Base-by-base conservation (phyloP, 768 basidiomycete genomes). In the Tylopilus sp. region DNA sequence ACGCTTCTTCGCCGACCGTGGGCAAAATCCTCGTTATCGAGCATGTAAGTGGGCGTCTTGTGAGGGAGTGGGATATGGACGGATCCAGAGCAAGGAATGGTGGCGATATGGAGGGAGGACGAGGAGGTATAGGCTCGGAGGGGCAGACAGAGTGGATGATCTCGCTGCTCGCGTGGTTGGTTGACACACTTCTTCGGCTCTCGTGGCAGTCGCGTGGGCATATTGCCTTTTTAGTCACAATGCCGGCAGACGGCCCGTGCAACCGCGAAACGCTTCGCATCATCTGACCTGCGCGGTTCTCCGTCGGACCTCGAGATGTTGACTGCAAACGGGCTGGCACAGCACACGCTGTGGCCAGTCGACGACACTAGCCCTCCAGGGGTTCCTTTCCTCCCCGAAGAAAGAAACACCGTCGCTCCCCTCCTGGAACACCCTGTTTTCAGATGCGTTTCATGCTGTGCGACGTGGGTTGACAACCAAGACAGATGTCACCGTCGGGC, bases 1-100 rank as follows among this genome's bases (percentile, higher is more conserved):
- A 94, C 92, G 66, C 89, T 93, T 43, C 89, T 76, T 48, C 93
- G 76, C 53, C 82, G 72, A 33, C 64, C 71, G 40, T 67, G 65
- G 43, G 53, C 44, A 28, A 48, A 59, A 31, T 69, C 71, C 46
- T 70, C 67, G 49, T 57, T 66, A 45, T 60, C 60, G 30, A 72
- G 46, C 69, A 71, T 71, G 45, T 38, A 56, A 7, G 33, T 0
- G 25, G 8, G 21, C 4, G 7, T 38, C 11, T n/a, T 43, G 2
- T 4, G 9, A 24, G 14, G 16, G 11, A 29, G 22, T 38, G 8
- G 3, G 34, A 3, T 3, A 25, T 19, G 19, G 12, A 19, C 26
- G 17, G 8, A 26, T 16, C 38, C 21, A 24, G 50, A 17, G 48
- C 6, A 13, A 6, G 22, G 30, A 30, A 13, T 8, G 9, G 52